Percentiles rank a stretch among this genome's conserved stretches.
phyloP scores from a whole-genome alignment of 345 rosid genomes.

The Citrus inodora region DNA sequence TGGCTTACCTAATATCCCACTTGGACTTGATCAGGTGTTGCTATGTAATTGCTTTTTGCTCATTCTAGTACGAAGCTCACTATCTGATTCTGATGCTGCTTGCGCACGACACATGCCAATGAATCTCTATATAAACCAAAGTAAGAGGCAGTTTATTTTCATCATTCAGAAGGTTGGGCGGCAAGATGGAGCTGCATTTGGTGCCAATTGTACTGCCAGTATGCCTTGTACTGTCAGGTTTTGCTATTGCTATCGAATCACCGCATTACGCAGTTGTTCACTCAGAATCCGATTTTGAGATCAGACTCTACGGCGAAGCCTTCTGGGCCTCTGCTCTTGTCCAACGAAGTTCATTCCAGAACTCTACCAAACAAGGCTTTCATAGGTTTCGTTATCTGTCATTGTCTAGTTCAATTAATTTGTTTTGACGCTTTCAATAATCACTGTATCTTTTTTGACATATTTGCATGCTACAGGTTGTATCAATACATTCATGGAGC shows the following conservation, averaged over 20 bases:
- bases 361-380: constrained; percentile 43
- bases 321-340: constrained; percentile 41
- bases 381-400: constrained; percentile 34
- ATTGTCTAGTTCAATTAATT: neutral
- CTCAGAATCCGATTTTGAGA: constrained; percentile 36
- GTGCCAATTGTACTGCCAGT: neutral
- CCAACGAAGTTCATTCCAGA: constrained; percentile 32
- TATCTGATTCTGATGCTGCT: neutral
- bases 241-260: constrained; percentile 27
- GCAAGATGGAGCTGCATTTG: constrained; percentile 11
- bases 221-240: constrained; percentile 8
- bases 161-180: neutral
- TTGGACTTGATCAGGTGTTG: neutral
- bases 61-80: neutral
- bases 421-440: neutral
- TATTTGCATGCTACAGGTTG: constrained; percentile 25
- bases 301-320: constrained; percentile 34
- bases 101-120: neutral
- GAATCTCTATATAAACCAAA: constrained; percentile 6
- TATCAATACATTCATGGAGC: constrained; percentile 47
- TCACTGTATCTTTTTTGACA: neutral
- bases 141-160: neutral
- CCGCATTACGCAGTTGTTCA: constrained; percentile 27
- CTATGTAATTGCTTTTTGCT: neutral
- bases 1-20: neutral